Conservation (phyloP, 805 yeast genomes). For the Candida incommunis region DNA sequence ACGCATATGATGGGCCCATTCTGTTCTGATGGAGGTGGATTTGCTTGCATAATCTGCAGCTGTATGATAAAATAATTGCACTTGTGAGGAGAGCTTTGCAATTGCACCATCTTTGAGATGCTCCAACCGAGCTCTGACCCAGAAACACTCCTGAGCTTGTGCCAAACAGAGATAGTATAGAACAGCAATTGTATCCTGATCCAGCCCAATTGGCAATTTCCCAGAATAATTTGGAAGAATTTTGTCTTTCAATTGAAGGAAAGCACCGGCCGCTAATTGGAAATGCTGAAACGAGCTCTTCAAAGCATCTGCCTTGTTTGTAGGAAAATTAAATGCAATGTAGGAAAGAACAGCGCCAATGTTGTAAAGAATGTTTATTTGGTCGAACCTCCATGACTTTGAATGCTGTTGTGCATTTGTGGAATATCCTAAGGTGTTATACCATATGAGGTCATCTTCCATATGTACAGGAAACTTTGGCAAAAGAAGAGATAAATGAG, state of each 20-base stretch:
- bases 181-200: slow-evolving; percentile 33
- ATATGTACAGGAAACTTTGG: slow-evolving; percentile 52
- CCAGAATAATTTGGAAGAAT: slow-evolving; percentile 12
- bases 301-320: slow-evolving; percentile 35
- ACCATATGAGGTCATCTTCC: slow-evolving; percentile 52
- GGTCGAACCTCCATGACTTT: slow-evolving; percentile 44
- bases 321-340: slow-evolving; percentile 34
- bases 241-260: slow-evolving; percentile 24
- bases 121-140: slow-evolving; percentile 52
- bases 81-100: slow-evolving; percentile 52
- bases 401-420: slow-evolving; percentile 28
- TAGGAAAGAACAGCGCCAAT: slow-evolving; percentile 51
- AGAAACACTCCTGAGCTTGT: slow-evolving; percentile 77
- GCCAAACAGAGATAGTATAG: slow-evolving; percentile 48
- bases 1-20: slow-evolving; percentile 49
- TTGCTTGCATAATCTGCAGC: slow-evolving; percentile 31
- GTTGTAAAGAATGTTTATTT: slow-evolving; percentile 49
- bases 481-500: slow-evolving; percentile 7
- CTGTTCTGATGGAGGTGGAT: slow-evolving; percentile 39
- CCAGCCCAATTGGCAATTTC: slow-evolving; percentile 32
- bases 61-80: slow-evolving; percentile 37
- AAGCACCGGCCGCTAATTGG: slow-evolving; percentile 60
- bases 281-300: slow-evolving; percentile 50
- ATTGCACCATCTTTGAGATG: slow-evolving; percentile 44
- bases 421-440: slow-evolving; percentile 46